A percentile compares a stretch with the other conserved stretches of the same genome.
These are phyloP conservation scores for Phaffia rhodozyma DNA, from an alignment of 1,284 basidiomycete species.

Conservation along the genomic window DNA sequence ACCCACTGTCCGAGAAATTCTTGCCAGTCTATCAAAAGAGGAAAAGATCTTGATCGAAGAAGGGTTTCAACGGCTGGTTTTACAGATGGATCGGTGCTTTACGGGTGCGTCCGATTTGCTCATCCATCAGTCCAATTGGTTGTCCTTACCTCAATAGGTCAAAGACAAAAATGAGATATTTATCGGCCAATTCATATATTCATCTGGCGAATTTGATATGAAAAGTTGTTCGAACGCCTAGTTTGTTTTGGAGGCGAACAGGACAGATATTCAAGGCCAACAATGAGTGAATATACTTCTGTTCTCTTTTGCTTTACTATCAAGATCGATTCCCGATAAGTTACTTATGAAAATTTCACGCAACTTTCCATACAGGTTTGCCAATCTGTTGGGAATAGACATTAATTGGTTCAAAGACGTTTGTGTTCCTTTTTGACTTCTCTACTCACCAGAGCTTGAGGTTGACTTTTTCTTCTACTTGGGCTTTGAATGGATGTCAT, in stretches of 20 bases:
- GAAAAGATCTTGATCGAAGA: constrained; percentile 98
- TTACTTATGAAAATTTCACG: neutral
- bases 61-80: constrained; percentile 84
- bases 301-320: constrained; percentile 23
- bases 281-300: constrained; percentile 70
- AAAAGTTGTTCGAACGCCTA: constrained; percentile 81
- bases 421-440: neutral
- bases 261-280: constrained; percentile 99
- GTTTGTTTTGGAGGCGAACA: constrained; percentile 90
- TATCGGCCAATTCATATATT: too few species aligned
- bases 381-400: constrained; percentile 29
- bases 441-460: too few species aligned
- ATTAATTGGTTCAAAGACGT: constrained; percentile 25
- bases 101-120: constrained; percentile 38
- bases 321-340: neutral
- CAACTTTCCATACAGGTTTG: constrained; percentile 21
- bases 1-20: constrained; percentile 85
- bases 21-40: constrained; percentile 79
- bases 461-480: neutral
- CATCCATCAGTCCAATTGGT: neutral
- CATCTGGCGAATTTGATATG: constrained; percentile 14
- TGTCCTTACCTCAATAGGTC: neutral
- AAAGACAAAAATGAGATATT: too few species aligned
- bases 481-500: constrained; percentile 27
- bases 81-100: constrained; percentile 93